These are phyloP conservation scores for Pythium plurisporium DNA, from an alignment of 352 stramenopile species.

Conservation along the genomic window DNA sequence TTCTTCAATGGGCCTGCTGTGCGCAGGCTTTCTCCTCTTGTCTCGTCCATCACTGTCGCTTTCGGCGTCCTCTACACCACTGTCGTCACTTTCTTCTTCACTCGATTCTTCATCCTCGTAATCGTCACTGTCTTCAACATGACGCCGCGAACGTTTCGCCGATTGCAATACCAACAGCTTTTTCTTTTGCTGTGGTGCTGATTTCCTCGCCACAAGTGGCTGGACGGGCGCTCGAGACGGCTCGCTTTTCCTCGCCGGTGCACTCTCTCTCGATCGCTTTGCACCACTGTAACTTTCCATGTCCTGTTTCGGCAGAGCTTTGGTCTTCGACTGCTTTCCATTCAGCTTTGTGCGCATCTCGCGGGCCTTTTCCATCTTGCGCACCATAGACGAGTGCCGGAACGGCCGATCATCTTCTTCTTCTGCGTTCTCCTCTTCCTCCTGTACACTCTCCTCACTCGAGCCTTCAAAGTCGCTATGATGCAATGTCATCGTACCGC, in stretches of 20 bases:
- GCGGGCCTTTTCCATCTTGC: neutral
- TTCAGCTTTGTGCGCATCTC: neutral
- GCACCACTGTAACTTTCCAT: neutral
- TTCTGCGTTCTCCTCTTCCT: neutral
- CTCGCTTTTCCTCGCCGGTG: neutral
- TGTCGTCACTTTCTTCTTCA: constrained; percentile 2
- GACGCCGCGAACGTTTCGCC: neutral
- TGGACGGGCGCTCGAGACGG: neutral
- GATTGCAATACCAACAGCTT: neutral
- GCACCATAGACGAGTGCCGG: neutral
- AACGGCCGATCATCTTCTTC: neutral
- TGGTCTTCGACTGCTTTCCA: neutral
- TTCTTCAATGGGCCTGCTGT: constrained; percentile 17
- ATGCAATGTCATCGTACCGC: neutral
- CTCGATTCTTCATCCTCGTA: neutral
- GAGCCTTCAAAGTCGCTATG: neutral
- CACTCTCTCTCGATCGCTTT: neutral
- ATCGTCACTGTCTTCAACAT: neutral
- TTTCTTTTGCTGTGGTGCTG: neutral
- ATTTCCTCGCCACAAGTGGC: constrained; percentile 12
- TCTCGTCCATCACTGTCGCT: neutral
- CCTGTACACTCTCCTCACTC: neutral
- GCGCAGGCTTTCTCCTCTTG: neutral
- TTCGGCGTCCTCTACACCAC: neutral
- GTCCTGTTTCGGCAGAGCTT: neutral